These are phyloP conservation scores for Apophysomyces elegans DNA, from an alignment of 371 early-diverging fungal species.

Conservation along the genomic window DNA sequence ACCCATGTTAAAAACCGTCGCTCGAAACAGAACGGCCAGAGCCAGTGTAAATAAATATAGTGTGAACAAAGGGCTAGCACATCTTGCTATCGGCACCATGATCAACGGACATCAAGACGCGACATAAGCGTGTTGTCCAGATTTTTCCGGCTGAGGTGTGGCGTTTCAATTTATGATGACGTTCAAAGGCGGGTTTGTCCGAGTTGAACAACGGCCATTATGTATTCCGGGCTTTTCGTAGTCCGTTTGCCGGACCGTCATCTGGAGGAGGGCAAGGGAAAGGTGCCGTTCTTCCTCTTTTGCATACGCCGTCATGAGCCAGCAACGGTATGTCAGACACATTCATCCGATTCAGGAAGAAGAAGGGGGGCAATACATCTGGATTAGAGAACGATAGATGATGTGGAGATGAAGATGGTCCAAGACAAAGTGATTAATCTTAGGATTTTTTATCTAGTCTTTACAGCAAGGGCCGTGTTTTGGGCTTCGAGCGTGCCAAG, in stretches of 20 bases:
- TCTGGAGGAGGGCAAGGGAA: slow-evolving; percentile 2
- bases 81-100: slow-evolving; percentile 10
- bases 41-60: slow-evolving; percentile 2
- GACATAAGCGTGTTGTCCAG: neutral
- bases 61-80: slow-evolving; percentile 1
- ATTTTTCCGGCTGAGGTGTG: neutral
- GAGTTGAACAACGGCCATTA: neutral
- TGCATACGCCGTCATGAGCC: slow-evolving; percentile 12
- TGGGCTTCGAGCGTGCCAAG: slow-evolving; percentile 92
- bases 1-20: neutral
- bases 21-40: neutral
- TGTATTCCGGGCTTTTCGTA: neutral
- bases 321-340: slow-evolving; percentile 8
- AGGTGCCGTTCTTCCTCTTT: slow-evolving; percentile 8
- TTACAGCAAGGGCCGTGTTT: slow-evolving; percentile 94
- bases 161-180: neutral
- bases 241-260: slow-evolving; percentile 4
- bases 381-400: slow-evolving; percentile 6
- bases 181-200: too few relatives aligned
- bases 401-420: neutral
- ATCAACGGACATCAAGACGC: slow-evolving; percentile 3
- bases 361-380: neutral
- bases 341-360: slow-evolving; percentile 1
- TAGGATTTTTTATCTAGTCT: slow-evolving; percentile 64
- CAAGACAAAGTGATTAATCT: neutral